Base-by-base conservation (phyloP, 305 asterid species). In the Ilex paraguariensis region DNA sequence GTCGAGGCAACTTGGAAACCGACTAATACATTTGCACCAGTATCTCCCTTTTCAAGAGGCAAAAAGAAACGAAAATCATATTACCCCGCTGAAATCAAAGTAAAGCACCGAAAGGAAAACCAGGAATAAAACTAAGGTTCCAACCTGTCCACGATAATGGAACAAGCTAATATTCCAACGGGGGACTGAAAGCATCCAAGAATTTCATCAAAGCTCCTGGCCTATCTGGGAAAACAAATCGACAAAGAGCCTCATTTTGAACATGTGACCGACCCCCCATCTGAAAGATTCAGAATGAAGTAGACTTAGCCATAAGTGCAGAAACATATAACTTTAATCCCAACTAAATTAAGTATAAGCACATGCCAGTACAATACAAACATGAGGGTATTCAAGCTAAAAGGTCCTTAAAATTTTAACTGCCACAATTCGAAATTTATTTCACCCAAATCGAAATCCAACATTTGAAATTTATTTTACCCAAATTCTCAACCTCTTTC, bases 221-320 rank as follows among this genome's bases (percentile, higher is more conserved):
- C 66, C 87, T 90, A 71, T 92, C 98, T 0, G 98, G 98, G 72
- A 92, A 92, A 54, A 76, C 62, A 70, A 92, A 92, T 28, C 97
- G 91, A 67, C 97, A 92, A 46, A 90, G 82, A 62, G 90, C 75
- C 79, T 92, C 98, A 31, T 87, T 74, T 62, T 76, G 73, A 64
- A 90, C 88, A 46, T 81, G 62, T 59, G 98, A 85, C 73, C 96
- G 81, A 30, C 97, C 97, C 67, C 98, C 98, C 84, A 90, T 85
- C 98, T 92, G 90, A 72, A 74, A 70, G 58, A 73, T 40, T 62
- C 61, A 68, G 28, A 58, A 36, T 21, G 15, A 64, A 58, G 30
- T 46, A 8, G 31, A n/a, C 31, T 44, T 36, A 36, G 13, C 51
- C n/a, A 13, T 46, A 7, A 46, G 21, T 11, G 3, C 51, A 9